phyloP scores from a whole-genome alignment of 805 yeast genomes.

The Peterozyma toletana region DNA sequence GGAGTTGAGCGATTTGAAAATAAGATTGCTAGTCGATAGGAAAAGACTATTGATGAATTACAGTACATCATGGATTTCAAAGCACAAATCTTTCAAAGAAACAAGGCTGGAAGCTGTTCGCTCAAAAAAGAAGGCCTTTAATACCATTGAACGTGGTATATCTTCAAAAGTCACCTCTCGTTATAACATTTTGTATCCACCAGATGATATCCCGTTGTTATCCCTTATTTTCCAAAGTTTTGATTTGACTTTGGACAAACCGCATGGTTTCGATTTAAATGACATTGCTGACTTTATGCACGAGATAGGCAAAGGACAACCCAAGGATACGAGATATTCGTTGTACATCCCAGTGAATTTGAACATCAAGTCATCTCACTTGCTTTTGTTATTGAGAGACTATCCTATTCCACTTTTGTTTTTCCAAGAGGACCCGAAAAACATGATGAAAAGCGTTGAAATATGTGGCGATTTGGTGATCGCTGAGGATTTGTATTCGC shows the following conservation, averaged over 20 bases:
- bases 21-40: not conserved
- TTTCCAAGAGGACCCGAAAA: conserved; percentile 43
- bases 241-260: conserved; percentile 33
- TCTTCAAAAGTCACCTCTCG: not conserved
- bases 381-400: conserved; percentile 70
- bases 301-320: conserved; percentile 78
- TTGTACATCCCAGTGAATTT: conserved; percentile 58
- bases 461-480: conserved; percentile 61
- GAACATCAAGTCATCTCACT: conserved; percentile 49
- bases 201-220: conserved; percentile 43
- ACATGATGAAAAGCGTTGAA: conserved; percentile 11
- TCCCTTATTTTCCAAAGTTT: conserved; percentile 41
- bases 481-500: conserved; percentile 49
- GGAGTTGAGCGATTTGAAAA: not conserved
- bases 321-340: conserved; percentile 61
- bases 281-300: conserved; percentile 54
- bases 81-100: not conserved
- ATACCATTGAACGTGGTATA: not conserved
- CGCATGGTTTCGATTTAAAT: conserved; percentile 44
- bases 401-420: conserved; percentile 79
- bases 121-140: not conserved
- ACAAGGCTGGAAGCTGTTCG: not conserved
- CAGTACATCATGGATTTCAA: not conserved
- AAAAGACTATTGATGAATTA: not conserved
- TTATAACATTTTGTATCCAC: conserved; percentile 26